These are phyloP conservation scores for Orbilia blumenaviensis DNA, from an alignment of 2,329 filamentous ascomycete genomes.

Conservation along the genomic window DNA sequence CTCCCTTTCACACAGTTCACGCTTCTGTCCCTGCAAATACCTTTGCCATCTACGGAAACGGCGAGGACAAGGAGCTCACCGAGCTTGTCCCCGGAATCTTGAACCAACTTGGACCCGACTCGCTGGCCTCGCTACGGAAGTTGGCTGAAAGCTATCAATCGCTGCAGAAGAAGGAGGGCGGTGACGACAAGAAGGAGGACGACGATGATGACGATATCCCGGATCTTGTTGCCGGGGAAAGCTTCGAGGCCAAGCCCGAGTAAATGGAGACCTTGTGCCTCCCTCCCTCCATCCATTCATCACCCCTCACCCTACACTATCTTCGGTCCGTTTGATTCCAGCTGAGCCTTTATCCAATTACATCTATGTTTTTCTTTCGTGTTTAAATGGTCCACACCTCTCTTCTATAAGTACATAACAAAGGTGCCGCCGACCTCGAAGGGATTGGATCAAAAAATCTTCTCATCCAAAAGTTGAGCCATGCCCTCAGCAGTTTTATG, in stretches of 20 bases:
- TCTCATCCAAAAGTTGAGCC: not conserved
- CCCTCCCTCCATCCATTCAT: too few species aligned
- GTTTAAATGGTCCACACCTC: not conserved
- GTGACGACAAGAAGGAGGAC: slow-evolving; percentile 75
- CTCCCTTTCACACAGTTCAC: slow-evolving; percentile 73
- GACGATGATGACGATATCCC: slow-evolving; percentile 91
- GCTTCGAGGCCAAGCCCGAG: slow-evolving; percentile 98
- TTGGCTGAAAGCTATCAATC: slow-evolving; percentile 99
- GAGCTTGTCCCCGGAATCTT: slow-evolving; percentile 99
- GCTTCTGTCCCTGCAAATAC: slow-evolving; percentile 97
- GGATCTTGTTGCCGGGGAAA: slow-evolving; percentile 94
- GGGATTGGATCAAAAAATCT: not conserved
- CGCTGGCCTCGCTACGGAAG: slow-evolving; percentile 95
- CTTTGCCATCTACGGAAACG: slow-evolving; percentile 98
- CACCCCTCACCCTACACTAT: too few species aligned
- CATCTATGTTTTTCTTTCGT: slow-evolving; percentile 59
- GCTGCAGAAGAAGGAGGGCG: slow-evolving; percentile 91
- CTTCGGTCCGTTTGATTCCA: slow-evolving; percentile 58
- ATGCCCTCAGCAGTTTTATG: not conserved
- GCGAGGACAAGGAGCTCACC: slow-evolving; percentile 99
- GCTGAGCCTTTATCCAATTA: slow-evolving; percentile 62
- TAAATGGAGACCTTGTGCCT: too few species aligned
- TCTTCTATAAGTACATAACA: not conserved
- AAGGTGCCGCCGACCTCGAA: not conserved
- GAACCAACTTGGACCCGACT: slow-evolving; percentile 99